phyloP scores from a whole-genome alignment of 148 eudicot species.

The Cornus controversa region DNA sequence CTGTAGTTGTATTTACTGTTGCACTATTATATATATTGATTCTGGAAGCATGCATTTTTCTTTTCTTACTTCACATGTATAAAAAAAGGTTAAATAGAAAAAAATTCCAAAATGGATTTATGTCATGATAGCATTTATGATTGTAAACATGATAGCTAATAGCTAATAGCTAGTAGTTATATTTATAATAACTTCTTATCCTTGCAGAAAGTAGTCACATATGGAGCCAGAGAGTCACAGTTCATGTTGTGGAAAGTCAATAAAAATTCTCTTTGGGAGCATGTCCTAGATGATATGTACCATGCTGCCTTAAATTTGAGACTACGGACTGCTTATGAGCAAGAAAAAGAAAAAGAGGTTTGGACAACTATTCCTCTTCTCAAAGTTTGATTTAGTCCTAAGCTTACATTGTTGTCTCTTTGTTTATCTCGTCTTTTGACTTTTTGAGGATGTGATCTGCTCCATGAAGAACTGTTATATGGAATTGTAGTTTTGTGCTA shows the following conservation, averaged over 20 bases:
- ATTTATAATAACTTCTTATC: background rate
- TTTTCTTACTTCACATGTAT: too few species aligned
- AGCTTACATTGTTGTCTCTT: background rate
- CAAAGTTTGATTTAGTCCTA: background rate
- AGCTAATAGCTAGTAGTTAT: too few species aligned
- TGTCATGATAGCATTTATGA: background rate
- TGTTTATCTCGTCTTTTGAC: background rate
- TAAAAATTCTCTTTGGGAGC: constrained; percentile 45
- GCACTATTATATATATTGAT: too few species aligned
- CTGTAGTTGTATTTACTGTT: too few species aligned
- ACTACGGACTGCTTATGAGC: constrained; percentile 53
- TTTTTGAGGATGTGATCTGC: background rate
- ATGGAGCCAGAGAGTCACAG: constrained; percentile 37
- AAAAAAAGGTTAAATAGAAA: too few species aligned
- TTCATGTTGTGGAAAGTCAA: constrained; percentile 58
- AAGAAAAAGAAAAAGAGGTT: constrained; percentile 75
- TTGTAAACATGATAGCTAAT: too few species aligned
- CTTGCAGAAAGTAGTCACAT: constrained; percentile 51
- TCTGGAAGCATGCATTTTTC: too few species aligned
- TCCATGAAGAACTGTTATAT: background rate
- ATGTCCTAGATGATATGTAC: constrained; percentile 82
- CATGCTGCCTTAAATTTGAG: constrained; percentile 83
- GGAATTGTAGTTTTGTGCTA: background rate
- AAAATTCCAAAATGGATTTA: too few species aligned
- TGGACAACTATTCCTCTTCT: background rate